Base-by-base conservation (phyloP, 78 protist genomes). In the Dictyostelium capitatum region DNA sequence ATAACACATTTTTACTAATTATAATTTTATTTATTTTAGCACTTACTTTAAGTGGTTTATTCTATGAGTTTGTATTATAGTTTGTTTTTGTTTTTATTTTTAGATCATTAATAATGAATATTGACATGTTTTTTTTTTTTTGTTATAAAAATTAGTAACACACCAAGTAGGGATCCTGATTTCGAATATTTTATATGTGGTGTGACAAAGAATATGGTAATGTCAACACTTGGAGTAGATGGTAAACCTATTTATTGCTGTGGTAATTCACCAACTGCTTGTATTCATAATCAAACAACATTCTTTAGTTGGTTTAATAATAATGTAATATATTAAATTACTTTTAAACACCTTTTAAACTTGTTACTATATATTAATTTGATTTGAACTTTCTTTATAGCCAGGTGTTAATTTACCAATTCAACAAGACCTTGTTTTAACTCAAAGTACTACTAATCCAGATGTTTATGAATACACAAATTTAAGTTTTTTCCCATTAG, bases 401-500 rank as follows among this genome's bases (percentile, higher is more conserved):
- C 56, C 12, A 6, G 81, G 62, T 0, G 12, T 65, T 10, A 77
- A 62, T 48, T 43, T 87, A 15, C 77, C 92, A 19, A 87, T 87
- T 54, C 2, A 14, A 9, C 19, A 51, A 9, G 51, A 25, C 7
- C 2, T 87, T 25, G 51, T 12, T 20, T 37, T 87, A 46, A n/a
- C 15, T 6, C 67, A 77, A 19, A 46, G 54, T 25, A 0, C 48
- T 5, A 47, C 41, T 1, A 51, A 69, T 25, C 57, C 74, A 30
- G 19, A 70, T 50, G 10, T 50, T 15, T 82, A 37, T 51, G 0
- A 0, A 47, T 82, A 82, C 10, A 15, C 25, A 4, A 87, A 51
- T 65, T 8, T 10, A 7, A 2, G 47, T 11, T 87, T 73, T 65
- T 87, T 87, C 15, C 82, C 83, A 51, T 37, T 87, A 20, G 82